Evolutionary conservation across 306 rosid species (phyloP), one percentile per base, ranked within the genome.

Genomic region (Pyrus betulifolia): DNA sequence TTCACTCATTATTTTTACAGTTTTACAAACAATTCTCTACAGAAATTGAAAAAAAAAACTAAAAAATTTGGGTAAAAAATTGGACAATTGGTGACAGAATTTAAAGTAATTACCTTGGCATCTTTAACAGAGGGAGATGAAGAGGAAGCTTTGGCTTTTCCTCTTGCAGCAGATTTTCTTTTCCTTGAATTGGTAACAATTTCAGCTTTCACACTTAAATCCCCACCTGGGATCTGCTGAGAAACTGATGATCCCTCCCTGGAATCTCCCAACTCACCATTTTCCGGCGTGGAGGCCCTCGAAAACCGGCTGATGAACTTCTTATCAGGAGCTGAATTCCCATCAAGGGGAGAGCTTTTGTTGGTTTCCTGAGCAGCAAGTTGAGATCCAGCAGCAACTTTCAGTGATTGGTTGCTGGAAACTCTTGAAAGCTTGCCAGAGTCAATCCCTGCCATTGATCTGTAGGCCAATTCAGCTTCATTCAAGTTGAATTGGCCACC

Each of bases 181-280:
- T 88, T 88, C 78, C 79, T 81, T 4, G 72, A 60, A 74, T 67
- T 84, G 40, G 55, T 13, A 33, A 45, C 86, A 14, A 38, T 77
- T 64, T 82, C 86, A 45, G 67, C 69, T 78, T 84, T 86, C 60
- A 66, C 66, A 31, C 84, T 70, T 46, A 59, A 69, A 63, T 80
- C 86, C 75, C 86, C 82, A 71, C 69, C 42, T 67, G 87, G 83
- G 77, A 79, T 83, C 86, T 85, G 91, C 73, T 85, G 89, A 54
- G 91, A 88, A 55, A 85, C 84, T 4, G 89, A 81, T 51, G 91
- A 88, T 60, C 89, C 91, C 38, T 88, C 91, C 76, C 84, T 75
- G 22, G 91, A 85, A 74, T 83, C 87, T 8, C 76, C 83, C 51
- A 85, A 74, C 68, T 85, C 88, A 21, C 77, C 81, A 54, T 87